Evolutionary conservation across 352 stramenopile species (phyloP), one percentile per base, ranked within the genome.

Genomic region (Globisporangium parvum): DNA sequence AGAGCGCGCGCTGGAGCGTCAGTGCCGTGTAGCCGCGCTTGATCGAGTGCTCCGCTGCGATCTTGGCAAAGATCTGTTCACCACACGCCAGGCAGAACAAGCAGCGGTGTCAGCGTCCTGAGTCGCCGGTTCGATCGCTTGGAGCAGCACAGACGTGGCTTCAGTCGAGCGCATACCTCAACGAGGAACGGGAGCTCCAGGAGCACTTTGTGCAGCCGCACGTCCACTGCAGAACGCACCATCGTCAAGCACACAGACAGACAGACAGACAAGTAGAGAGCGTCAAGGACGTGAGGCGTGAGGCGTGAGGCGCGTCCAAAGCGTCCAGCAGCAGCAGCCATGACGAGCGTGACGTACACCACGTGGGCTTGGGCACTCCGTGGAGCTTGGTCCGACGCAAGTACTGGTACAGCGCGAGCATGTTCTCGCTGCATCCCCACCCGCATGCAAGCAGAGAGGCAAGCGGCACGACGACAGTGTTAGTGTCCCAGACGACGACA

Each of bases 341-440:
- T 31, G 26, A 5, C 12, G 8, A n/a, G 40, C 1, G n/a, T 5
- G 20, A 71, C 71, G 57, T 65, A 87, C 77, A 42, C 80, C 80
- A 91, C 31, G 62, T 65, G 10, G 81, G 85, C 59, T 85, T 85
- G 23, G 77, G 69, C 2, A 94, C 74, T 23, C 78, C 76, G 0
- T 67, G 69, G 18, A 89, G 62, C 52, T 91, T 90, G 59, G 77
- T 71, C 15, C 80, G 83, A 26, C 80, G 80, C 18, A 92, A 57
- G 53, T 75, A 91, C 58, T 88, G 79, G 59, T 94, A 92, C 53
- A 92, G 33, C 23, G 85, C 81, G 54, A 94, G 75, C 71, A 94
- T 87, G 57, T 92, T 90, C 57, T 93, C 82, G 15, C 85, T 62
- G 55, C 17, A 24, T 31, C 10, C 18, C 60, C n/a, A 47, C 23